Conservation (phyloP, 2,329 filamentous ascomycete species). For the Fusarium hainanense region DNA sequence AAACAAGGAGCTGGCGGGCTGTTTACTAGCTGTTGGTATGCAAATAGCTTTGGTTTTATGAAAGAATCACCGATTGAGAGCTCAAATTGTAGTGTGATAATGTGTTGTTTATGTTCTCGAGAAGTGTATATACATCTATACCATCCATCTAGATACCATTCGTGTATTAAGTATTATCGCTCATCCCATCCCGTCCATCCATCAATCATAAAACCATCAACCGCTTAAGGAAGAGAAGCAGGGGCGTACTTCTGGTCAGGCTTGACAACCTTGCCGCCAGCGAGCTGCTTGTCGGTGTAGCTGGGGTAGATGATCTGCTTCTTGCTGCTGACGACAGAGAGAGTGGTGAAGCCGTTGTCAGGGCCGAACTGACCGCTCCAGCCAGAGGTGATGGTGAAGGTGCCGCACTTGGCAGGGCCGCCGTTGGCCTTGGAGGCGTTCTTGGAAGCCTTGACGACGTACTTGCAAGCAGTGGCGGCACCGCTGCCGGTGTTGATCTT, state of each 20-base stretch:
- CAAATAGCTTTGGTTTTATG: not conserved
- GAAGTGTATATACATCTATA: slow-evolving; percentile 2
- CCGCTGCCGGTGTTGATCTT: slow-evolving; percentile 57
- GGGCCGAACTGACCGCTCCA: slow-evolving; percentile 67
- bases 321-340: slow-evolving; percentile 57
- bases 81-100: not conserved
- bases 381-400: slow-evolving; percentile 62
- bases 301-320: slow-evolving; percentile 61
- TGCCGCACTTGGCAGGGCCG: slow-evolving; percentile 57
- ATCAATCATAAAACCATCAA: not conserved
- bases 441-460: slow-evolving; percentile 46
- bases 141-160: not conserved
- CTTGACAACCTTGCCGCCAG: slow-evolving; percentile 56
- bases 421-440: slow-evolving; percentile 53
- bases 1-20: not conserved
- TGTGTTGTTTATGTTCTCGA: slow-evolving; percentile 1
- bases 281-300: slow-evolving; percentile 63
- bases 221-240: slow-evolving; percentile 31
- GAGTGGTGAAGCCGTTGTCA: slow-evolving; percentile 63
- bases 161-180: not conserved
- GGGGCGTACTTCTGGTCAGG: slow-evolving; percentile 61
- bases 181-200: not conserved
- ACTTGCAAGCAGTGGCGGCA: slow-evolving; percentile 46
- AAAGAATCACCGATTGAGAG: not conserved
- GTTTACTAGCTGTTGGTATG: accelerated